Base-by-base conservation (phyloP, 2,329 filamentous ascomycete genomes). In the Akanthomyces lecanii region DNA sequence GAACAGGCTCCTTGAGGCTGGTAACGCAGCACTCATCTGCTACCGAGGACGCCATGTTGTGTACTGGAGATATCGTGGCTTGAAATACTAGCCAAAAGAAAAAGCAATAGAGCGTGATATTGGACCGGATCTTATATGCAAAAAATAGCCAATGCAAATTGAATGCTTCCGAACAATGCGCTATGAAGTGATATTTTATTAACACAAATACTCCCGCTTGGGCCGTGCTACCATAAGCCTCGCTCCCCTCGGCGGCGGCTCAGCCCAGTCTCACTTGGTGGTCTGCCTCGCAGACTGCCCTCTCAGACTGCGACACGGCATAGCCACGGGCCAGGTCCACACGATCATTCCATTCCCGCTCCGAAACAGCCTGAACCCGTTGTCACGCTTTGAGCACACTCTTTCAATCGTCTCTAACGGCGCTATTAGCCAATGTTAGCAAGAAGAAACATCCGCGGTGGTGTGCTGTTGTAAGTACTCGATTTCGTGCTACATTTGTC, bases 1-100 rank as follows among this genome's bases (percentile, higher is more conserved):
- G 55, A 2, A 63, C 55, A 1, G 70, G 66, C 30, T 65, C 66
- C 16, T 54, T 62, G 25, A 70, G 14, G 38, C 65, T 54, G 18
- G 67, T 61, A 38, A 69, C 69, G 58, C 68, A 71, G 51, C 67
- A 69, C 40, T 66, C 63, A 12, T 58, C 57, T 30, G 58, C 23
- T 21, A 28, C 30, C 6, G 42, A 36, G 1, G 54, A 61, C 23
- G 61, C 38, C 63, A 63, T 66, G 23, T 33, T 38, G 38, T 40
- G 33, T 21, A 16, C 21, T 6, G 16, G 28, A 30, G 28, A 30
- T 30, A 21, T 21, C 21, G 21, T 21, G 21, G 21, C 21, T 21
- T 21, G 21, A 21, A 21, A 21, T 21, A 21, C 21, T 21, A 21
- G 21, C 10, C 10, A 16, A 44, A n/a, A n/a, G 21, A 12, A 44